Percentiles rank a stretch among this genome's conserved stretches.
phyloP scores from a whole-genome alignment of 2,329 filamentous ascomycete genomes.

The Trichoderma guizhouense region DNA sequence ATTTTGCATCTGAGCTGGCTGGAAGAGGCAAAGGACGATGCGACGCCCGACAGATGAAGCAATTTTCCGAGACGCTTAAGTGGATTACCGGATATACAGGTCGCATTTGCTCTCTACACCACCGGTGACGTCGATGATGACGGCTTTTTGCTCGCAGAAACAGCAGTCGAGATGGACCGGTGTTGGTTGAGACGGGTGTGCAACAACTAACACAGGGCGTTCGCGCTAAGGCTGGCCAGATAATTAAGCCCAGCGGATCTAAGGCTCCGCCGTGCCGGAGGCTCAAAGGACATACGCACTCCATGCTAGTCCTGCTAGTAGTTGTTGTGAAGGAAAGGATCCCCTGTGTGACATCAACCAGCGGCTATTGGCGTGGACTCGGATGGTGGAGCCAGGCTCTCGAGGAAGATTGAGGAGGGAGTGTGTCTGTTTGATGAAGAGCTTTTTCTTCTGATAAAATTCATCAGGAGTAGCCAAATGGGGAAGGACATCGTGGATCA shows the following conservation, averaged over 20 bases:
- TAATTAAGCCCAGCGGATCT: slow-evolving; percentile 12
- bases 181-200: neutral
- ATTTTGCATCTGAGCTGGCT: neutral
- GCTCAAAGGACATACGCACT: neutral
- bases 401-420: neutral
- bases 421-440: neutral
- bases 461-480: neutral
- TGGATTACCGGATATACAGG: neutral
- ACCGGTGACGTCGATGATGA: neutral
- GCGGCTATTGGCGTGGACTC: neutral
- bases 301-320: neutral
- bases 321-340: neutral
- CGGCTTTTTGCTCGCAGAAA: neutral
- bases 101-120: neutral
- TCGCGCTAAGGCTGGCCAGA: slow-evolving; percentile 12
- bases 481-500: neutral
- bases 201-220: slow-evolving; percentile 11
- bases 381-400: neutral
- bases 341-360: slow-evolving; percentile 1
- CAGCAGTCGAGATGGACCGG: neutral
- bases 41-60: neutral
- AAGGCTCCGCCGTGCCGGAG: slow-evolving; percentile 7
- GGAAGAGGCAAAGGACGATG: neutral
- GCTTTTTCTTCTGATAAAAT: neutral
- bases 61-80: neutral